Conservation (phyloP, 495 filamentous ascomycete genomes). For the Penicillium robsamsonii region DNA sequence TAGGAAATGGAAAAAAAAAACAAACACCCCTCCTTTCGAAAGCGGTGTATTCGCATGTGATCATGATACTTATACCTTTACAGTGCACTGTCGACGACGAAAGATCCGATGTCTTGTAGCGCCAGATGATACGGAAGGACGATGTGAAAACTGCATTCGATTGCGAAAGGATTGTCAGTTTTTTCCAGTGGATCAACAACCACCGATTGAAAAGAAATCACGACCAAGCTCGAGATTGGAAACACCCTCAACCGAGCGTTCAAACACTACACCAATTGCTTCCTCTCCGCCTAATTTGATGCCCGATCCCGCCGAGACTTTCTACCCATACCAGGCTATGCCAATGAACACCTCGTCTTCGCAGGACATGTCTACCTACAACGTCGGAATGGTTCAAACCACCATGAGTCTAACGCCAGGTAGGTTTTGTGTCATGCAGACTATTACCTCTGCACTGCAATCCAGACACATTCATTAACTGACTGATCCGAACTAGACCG, state of each 20-base stretch:
- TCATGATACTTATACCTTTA: conserved; percentile 17
- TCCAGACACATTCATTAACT: background rate
- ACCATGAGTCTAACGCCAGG: conserved; percentile 40
- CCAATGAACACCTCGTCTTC: conserved; percentile 33
- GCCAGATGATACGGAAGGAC: conserved; percentile 71
- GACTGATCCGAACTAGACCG: conserved; percentile 21
- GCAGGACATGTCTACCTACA: conserved; percentile 40
- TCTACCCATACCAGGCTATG: conserved; percentile 43
- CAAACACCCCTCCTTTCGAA: background rate
- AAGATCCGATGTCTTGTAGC: conserved; percentile 92
- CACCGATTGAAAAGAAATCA: conserved; percentile 54
- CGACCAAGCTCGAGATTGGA: conserved; percentile 46
- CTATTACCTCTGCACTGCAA: background rate
- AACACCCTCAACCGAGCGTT: conserved; percentile 40
- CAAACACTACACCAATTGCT: conserved; percentile 40
- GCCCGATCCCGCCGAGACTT: conserved; percentile 38
- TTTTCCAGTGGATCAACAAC: conserved; percentile 85
- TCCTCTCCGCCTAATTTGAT: conserved; percentile 40
- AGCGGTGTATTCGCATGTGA: conserved; percentile 1
- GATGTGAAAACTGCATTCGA: conserved; percentile 94
- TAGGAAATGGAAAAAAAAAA: background rate
- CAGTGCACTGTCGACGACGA: conserved; percentile 89
- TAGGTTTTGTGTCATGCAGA: conserved; percentile 22
- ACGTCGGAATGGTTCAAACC: conserved; percentile 29
- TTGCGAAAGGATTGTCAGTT: conserved; percentile 96